Base-by-base conservation (phyloP, 345 rosid species). In the Xanthoceras sorbifolium region DNA sequence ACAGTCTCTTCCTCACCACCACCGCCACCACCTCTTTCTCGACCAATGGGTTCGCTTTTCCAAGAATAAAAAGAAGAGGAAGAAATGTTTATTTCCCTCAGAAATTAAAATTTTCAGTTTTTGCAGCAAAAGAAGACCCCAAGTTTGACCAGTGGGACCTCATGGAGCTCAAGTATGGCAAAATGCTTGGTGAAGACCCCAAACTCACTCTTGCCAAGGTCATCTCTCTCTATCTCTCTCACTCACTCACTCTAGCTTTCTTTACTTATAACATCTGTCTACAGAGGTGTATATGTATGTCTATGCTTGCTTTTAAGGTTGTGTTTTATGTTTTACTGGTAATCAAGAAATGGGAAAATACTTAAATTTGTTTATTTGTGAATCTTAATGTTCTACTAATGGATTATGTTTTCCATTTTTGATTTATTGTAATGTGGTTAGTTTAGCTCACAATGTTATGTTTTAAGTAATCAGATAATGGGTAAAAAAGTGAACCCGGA, bases 91-190 rank as follows among this genome's bases (percentile, higher is more conserved):
- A 10, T 42, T 42, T 11, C 62, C 28, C 28, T 22, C 12, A 8
- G 9, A 57, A 23, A 17, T n/a, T 57, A 22, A 57, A n/a, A 57
- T 15, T 50, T 17, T 18, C 55, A 50, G 55, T 18, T 17, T 22
- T 57, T 8, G 62, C 62, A 20, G 62, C 28, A 20, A 57, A 57
- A 57, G 26, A 57, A 57, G 62, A 57, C 28, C 62, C 62, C n/a
- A 79, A 84, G 77, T 80, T 92, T 69, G 88, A 86, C 78, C 83
- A 86, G 69, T 87, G 89, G 90, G 99, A 95, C 83, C 89, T 82
- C 83, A 93, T 93, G 99, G 98, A 93, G 92, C 90, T 95, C 84
- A 88, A 93, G 76, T 90, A 92, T 52, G 99, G 98, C 48, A 90
- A 87, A 31, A 75, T 90, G 84, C 85, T 95, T 6, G 97, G 96